These are phyloP conservation scores for Tritrichomonas foetus DNA, from an alignment of 208 protist species.

Conservation along the genomic window DNA sequence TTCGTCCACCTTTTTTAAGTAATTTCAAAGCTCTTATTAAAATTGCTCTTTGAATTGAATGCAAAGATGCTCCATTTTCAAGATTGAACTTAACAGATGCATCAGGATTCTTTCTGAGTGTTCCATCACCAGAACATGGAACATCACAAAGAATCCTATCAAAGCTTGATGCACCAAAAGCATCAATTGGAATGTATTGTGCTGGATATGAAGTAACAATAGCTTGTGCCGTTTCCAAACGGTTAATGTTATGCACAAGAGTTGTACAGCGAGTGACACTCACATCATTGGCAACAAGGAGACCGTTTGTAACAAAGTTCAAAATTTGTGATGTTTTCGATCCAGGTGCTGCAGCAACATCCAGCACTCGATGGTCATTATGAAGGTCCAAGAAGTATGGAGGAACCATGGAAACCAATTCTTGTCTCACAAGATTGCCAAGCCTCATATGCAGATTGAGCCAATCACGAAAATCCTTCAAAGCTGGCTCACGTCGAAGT, in stretches of 20 bases:
- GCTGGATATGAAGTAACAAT: slow-evolving; percentile 53
- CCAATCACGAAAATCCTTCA: background rate
- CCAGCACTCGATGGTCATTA: slow-evolving; percentile 48
- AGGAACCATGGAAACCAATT: slow-evolving; percentile 59
- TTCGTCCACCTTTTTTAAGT: slow-evolving; percentile 45
- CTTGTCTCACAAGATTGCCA: slow-evolving; percentile 47
- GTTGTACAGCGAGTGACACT: background rate
- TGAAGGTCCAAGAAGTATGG: slow-evolving; percentile 50
- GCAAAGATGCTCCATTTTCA: slow-evolving; percentile 27
- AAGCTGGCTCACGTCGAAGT: background rate
- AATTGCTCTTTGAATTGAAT: slow-evolving; percentile 53
- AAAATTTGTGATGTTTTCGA: slow-evolving; percentile 59
- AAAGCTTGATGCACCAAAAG: slow-evolving; percentile 19
- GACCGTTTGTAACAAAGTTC: slow-evolving; percentile 45
- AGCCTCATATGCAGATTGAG: background rate
- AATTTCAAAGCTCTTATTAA: slow-evolving; percentile 37
- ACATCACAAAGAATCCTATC: slow-evolving; percentile 61
- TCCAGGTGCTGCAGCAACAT: slow-evolving; percentile 63
- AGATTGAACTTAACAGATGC: slow-evolving; percentile 50
- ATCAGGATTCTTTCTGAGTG: slow-evolving; percentile 58
- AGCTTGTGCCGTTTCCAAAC: slow-evolving; percentile 44
- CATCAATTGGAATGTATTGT: slow-evolving; percentile 43
- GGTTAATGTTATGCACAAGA: slow-evolving; percentile 51
- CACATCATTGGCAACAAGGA: slow-evolving; percentile 50
- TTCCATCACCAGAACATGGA: slow-evolving; percentile 61